A percentile compares a stretch with the other conserved stretches of the same genome.
These are phyloP conservation scores for Ochromonas danica DNA, from an alignment of 108 stramenopile species.

Conservation along the genomic window DNA sequence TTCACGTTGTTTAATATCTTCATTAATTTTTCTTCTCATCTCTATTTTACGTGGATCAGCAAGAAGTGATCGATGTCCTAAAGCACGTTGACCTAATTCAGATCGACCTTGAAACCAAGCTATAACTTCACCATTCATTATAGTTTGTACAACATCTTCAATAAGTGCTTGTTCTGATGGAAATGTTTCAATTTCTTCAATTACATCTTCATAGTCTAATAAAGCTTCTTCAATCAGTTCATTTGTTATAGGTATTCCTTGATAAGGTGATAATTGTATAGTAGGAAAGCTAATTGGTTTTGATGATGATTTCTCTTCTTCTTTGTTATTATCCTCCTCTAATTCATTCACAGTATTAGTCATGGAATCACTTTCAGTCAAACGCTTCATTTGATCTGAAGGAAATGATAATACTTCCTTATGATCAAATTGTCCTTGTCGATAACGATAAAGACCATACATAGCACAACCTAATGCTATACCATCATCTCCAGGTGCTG, in stretches of 20 bases:
- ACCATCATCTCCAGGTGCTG: slow-evolving; percentile 89
- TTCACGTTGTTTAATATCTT: slow-evolving; percentile 80
- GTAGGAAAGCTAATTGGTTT: background rate
- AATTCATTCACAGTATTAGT: background rate
- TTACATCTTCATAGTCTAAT: slow-evolving; percentile 60
- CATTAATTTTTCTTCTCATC: slow-evolving; percentile 77
- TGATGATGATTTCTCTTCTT: background rate
- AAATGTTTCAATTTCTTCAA: too few relatives aligned
- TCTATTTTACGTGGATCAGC: slow-evolving; percentile 80
- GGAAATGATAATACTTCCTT: background rate
- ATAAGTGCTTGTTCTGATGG: slow-evolving; percentile 54
- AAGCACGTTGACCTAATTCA: slow-evolving; percentile 85
- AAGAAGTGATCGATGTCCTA: slow-evolving; percentile 86
- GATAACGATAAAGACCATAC: slow-evolving; percentile 36
- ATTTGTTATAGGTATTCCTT: slow-evolving; percentile 50
- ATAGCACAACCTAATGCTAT: slow-evolving; percentile 87
- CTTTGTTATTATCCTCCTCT: background rate
- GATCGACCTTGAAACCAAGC: slow-evolving; percentile 81
- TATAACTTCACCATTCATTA: slow-evolving; percentile 73
- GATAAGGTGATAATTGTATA: slow-evolving; percentile 18
- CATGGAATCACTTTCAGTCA: background rate
- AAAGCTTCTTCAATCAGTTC: slow-evolving; percentile 70
- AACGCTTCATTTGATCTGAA: background rate
- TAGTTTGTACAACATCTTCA: slow-evolving; percentile 64
- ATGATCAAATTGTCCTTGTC: background rate